A percentile compares a stretch with the other conserved stretches of the same genome.
Conservation (phyloP, 768 basidiomycete genomes). For the Serendipita sp. region DNA sequence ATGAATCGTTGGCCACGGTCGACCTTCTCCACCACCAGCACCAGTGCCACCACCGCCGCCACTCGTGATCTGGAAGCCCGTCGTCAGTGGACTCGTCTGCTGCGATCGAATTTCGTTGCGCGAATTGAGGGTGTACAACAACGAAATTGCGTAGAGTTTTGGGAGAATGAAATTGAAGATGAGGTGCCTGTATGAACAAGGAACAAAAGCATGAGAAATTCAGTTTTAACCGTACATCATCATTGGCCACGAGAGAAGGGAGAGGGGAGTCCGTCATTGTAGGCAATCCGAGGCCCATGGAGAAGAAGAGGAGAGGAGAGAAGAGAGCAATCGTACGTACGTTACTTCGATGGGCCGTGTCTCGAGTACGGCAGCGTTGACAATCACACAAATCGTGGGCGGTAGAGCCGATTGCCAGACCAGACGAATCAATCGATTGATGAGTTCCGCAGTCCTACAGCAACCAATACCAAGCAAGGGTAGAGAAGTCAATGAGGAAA, state of each 20-base stretch:
- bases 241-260: too few species aligned
- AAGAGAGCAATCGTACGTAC: too few species aligned
- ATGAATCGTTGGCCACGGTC: too few species aligned
- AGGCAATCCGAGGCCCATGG: too few species aligned
- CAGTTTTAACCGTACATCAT: too few species aligned
- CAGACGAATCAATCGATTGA: background rate
- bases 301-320: too few species aligned
- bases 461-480: too few species aligned
- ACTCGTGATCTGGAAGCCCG: too few species aligned
- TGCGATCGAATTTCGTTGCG: background rate
- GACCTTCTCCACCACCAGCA: too few species aligned
- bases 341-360: background rate
- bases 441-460: background rate
- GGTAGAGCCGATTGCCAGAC: background rate
- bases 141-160: background rate
- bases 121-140: background rate
- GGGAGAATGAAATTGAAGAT: background rate
- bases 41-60: too few species aligned
- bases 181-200: background rate
- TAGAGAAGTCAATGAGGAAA: too few species aligned
- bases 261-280: too few species aligned
- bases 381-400: background rate
- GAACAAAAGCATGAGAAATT: background rate
- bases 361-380: constrained; percentile 1
- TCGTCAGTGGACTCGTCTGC: background rate